Percentiles rank a stretch among this genome's conserved stretches.
phyloP scores from a whole-genome alignment of 2,329 filamentous ascomycete genomes.

The Laburnicola sp. region DNA sequence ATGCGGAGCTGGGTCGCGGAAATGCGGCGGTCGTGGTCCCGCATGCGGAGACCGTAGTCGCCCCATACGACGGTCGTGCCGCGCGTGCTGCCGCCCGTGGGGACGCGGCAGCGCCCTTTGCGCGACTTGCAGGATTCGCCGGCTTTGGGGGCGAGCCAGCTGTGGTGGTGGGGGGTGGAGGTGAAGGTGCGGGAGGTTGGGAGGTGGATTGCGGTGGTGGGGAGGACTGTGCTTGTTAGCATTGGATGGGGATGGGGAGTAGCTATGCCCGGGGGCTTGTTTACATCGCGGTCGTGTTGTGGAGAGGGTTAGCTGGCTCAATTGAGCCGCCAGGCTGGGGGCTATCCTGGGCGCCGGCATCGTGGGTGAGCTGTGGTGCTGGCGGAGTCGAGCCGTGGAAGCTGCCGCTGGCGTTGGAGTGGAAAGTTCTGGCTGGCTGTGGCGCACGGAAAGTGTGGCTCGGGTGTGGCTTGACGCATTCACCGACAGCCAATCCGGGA shows the following conservation, averaged over 20 bases:
- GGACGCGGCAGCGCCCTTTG: constrained; percentile 84
- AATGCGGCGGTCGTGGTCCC: constrained; percentile 88
- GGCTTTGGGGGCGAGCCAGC: constrained; percentile 81
- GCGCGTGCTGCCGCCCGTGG: constrained; percentile 86
- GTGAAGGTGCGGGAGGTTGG: constrained; percentile 66
- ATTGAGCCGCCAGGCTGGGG: constrained; percentile 38
- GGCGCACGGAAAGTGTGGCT: constrained; percentile 30
- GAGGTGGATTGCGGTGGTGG: constrained; percentile 36
- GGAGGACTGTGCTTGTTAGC: constrained; percentile 20
- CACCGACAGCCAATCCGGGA: constrained; percentile 11
- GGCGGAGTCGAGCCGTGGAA: constrained; percentile 7
- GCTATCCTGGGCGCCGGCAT: constrained; percentile 49
- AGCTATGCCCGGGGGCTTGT: constrained; percentile 21
- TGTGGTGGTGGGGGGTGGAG: constrained; percentile 62
- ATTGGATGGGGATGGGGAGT: constrained; percentile 1
- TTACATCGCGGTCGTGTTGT: constrained; percentile 30
- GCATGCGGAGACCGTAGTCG: constrained; percentile 92
- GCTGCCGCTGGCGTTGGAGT: constrained; percentile 6
- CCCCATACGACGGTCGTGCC: constrained; percentile 97
- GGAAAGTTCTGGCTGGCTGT: constrained; percentile 26
- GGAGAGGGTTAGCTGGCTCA: constrained; percentile 34
- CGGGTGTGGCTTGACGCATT: constrained; percentile 3
- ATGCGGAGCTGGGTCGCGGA: constrained; percentile 83
- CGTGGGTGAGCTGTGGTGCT: constrained; percentile 13
- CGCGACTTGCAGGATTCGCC: constrained; percentile 83